Evolutionary conservation across 2,329 filamentous ascomycete species (phyloP).

Genomic region (Akanthomyces uredinophilus): DNA sequence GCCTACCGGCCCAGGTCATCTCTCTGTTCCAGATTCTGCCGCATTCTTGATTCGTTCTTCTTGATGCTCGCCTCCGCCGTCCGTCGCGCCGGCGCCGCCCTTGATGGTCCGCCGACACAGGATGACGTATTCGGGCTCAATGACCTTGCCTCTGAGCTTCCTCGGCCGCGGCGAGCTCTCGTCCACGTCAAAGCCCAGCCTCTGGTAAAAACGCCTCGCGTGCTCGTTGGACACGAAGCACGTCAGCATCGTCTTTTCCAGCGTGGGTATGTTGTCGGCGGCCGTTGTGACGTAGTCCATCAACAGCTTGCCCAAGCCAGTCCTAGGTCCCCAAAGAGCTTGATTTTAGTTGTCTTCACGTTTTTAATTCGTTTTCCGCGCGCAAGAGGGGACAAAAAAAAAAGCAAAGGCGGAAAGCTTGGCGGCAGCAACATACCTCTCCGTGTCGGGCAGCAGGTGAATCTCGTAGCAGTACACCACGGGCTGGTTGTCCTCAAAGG

Average conservation of each 20-base stretch:
- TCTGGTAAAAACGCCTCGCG: slow-evolving; percentile 57
- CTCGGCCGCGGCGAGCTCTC: slow-evolving; percentile 49
- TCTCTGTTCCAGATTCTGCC: not conserved
- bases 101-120: slow-evolving; percentile 35
- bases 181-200: slow-evolving; percentile 52
- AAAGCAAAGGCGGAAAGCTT: too few species aligned
- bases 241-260: slow-evolving; percentile 68
- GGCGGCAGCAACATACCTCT: slow-evolving; percentile 38
- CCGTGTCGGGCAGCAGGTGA: slow-evolving; percentile 54
- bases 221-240: slow-evolving; percentile 59
- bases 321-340: slow-evolving; percentile 34
- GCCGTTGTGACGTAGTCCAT: slow-evolving; percentile 51
- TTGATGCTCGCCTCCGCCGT: not conserved
- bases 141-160: slow-evolving; percentile 47
- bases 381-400: too few species aligned
- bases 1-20: too few species aligned
- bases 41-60: not conserved
- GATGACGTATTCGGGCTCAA: slow-evolving; percentile 55
- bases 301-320: slow-evolving; percentile 57
- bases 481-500: slow-evolving; percentile 57
- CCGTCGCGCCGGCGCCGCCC: not conserved
- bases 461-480: slow-evolving; percentile 79
- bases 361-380: not conserved
- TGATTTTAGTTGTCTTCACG: not conserved
- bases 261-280: slow-evolving; percentile 47